phyloP scores from a whole-genome alignment of 2,329 filamentous ascomycete species.

The Fusarium sp. region DNA sequence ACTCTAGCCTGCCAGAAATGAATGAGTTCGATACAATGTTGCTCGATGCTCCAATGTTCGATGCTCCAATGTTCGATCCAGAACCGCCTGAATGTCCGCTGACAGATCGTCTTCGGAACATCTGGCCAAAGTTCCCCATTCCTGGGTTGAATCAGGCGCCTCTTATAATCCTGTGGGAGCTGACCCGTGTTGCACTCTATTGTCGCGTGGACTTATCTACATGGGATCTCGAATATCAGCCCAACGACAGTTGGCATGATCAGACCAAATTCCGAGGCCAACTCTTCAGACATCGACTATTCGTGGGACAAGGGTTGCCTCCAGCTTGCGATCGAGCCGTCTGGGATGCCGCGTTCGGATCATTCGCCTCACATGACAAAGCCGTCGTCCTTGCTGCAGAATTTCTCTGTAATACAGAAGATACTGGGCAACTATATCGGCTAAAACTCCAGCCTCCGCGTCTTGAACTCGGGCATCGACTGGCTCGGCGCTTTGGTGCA shows the following conservation, averaged over 20 bases:
- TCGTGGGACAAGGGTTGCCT: conserved; percentile 59
- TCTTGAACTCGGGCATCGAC: conserved; percentile 60
- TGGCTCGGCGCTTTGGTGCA: conserved; percentile 64
- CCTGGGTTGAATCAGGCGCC: conserved; percentile 55
- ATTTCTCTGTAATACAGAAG: conserved; percentile 50
- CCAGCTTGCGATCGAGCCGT: conserved; percentile 54
- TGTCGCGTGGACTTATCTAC: conserved; percentile 54
- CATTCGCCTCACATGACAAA: conserved; percentile 48
- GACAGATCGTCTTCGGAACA: conserved; percentile 44
- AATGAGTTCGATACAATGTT: conserved; percentile 9
- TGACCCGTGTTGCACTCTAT: conserved; percentile 57
- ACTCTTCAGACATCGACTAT: conserved; percentile 51
- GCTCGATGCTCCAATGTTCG: not conserved
- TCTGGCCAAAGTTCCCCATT: conserved; percentile 55
- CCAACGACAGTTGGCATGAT: conserved; percentile 51
- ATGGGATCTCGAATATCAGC: conserved; percentile 49
- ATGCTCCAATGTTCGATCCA: not conserved
- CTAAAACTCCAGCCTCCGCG: conserved; percentile 59
- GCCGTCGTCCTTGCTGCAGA: conserved; percentile 56
- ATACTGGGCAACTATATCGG: conserved; percentile 53
- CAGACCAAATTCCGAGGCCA: conserved; percentile 55
- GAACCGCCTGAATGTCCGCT: conserved; percentile 6
- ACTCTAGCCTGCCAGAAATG: conserved; percentile 34
- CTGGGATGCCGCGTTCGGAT: conserved; percentile 56
- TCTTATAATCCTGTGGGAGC: conserved; percentile 62